Percentiles rank a stretch among this genome's conserved stretches.
These are phyloP conservation scores for Lipomyces yamanashiensis DNA, from an alignment of 805 yeast genomes.

Conservation along the genomic window DNA sequence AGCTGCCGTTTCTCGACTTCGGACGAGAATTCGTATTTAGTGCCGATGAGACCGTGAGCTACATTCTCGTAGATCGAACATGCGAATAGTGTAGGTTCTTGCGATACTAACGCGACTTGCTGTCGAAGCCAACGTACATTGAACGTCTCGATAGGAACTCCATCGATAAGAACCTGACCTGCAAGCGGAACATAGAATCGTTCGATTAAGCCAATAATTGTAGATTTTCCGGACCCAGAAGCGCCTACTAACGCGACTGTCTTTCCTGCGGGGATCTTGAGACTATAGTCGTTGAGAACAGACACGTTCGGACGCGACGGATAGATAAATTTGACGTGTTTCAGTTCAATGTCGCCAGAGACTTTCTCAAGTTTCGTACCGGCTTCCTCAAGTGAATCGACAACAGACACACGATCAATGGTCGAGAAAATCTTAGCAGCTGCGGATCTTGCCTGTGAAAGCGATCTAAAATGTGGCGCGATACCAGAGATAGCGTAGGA, in stretches of 20 bases:
- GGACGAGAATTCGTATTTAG: conserved; percentile 42
- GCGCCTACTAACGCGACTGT: conserved; percentile 92
- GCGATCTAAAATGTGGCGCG: conserved; percentile 47
- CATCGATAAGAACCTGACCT: conserved; percentile 82
- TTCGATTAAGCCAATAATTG: conserved; percentile 58
- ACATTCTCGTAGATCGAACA: conserved; percentile 83
- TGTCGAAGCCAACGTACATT: conserved; percentile 75
- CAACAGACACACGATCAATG: conserved; percentile 47
- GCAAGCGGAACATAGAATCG: conserved; percentile 73
- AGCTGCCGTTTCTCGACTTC: conserved; percentile 47
- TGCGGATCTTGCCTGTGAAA: conserved; percentile 48
- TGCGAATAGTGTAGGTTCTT: conserved; percentile 68
- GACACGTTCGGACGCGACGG: conserved; percentile 77
- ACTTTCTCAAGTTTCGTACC: conserved; percentile 40
- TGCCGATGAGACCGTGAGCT: conserved; percentile 65
- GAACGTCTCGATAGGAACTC: conserved; percentile 72
- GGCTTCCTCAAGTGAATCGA: conserved; percentile 40
- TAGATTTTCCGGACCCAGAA: conserved; percentile 59
- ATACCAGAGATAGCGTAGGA: conserved; percentile 48
- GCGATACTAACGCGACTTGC: conserved; percentile 88
- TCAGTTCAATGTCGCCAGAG: conserved; percentile 73
- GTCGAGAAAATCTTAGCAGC: conserved; percentile 48
- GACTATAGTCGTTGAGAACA: conserved; percentile 73
- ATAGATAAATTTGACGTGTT: conserved; percentile 87
- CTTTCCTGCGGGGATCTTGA: conserved; percentile 82